Base-by-base conservation (phyloP, 1,284 basidiomycete species). In the Ganoderma resinaceum region DNA sequence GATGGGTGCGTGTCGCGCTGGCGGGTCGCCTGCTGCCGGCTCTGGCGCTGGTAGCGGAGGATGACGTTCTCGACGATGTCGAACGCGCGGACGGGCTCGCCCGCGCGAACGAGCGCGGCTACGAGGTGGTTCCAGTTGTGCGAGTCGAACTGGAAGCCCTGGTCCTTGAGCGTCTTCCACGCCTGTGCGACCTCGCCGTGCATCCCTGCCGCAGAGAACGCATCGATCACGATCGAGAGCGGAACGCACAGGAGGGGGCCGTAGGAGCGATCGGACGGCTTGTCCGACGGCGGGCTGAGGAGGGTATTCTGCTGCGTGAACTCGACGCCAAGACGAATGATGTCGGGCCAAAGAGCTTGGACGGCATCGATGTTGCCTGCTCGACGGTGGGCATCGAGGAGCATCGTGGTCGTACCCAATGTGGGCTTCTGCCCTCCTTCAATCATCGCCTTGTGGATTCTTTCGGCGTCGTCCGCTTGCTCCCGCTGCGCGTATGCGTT, bases 51-150 rank as follows among this genome's bases (percentile, higher is more conserved):
- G 73, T 88, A 87, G 0, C 90, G 90, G 20, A 96, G 74, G 64
- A 98, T 85, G 52, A 98, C 89, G 58, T 87, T 85, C 78, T 98
- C 95, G 35, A 96, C 80, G 31, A 98, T 85, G 74, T 92, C 89
- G 78, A 97, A 95, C 3, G 95, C 96, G 60, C 92, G 91, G 71
- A 91, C 89, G 8, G 91, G 79, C 75, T 97, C 89, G 23, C 93
- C 96, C 0, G 92, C 93, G 40, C 92, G 88, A 37, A 95, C 84
- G 40, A 97, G 86, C 16, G 92, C 93, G 3, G 91, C 83, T 31
- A 86, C 87, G 31, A 97, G 85, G 75, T 95, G 91, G 77, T 98
- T 99, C 93, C 95, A 99, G 80, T 98, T 99, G 74, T 93, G 90
- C 14, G 94, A 87, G 77, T 98, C 95, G 76, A 97, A 96, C 3